Evolutionary conservation across 805 yeast genomes (phyloP), one percentile per base, ranked within the genome.

Genomic region (Candida nemodendra): DNA sequence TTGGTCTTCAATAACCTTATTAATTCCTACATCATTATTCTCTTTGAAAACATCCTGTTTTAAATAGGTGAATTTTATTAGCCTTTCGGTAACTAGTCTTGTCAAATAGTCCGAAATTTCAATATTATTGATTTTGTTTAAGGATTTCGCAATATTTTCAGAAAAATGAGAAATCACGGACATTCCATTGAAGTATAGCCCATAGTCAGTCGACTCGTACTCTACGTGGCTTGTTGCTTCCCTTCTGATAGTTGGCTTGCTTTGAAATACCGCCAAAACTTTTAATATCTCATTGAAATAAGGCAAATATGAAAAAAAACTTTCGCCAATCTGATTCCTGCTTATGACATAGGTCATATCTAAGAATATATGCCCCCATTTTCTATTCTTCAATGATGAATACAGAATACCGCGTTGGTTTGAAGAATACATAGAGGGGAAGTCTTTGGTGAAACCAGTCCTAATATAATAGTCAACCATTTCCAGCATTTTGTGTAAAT

Each of bases 161-260:
- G 76, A 72, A 47, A 79, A 72, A 42, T 83, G 82, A 8, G 82
- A 72, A 0, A 86, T 71, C 3, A 80, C 84, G 37, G 85, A 81
- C 41, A 81, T 60, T 1, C 83, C 78, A 44, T 82, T 83, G 57
- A 83, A 83, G 51, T 72, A 82, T 2, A 79, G 74, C 1, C 82
- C 74, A 69, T 90, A 93, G 35, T 86, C 91, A 22, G 85, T 86
- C 30, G 80, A 81, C 56, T 91, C 99, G 57, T 84, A 93, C 56
- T 90, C 96, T 8, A 91, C 89, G 59, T 91, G 99, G 42, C 78
- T 81, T 5, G 74, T 69, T 4, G 79, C 77, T 53, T 88, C 96
- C 42, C 98, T 71, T 44, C 71, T 74, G 51, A 87, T 64, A 0
- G 84, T 80, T 1, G 93, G 85, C 31, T 79, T 71, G 3, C 95